Base-by-base conservation (phyloP, 768 basidiomycete genomes). In the Amylocystis lapponica region DNA sequence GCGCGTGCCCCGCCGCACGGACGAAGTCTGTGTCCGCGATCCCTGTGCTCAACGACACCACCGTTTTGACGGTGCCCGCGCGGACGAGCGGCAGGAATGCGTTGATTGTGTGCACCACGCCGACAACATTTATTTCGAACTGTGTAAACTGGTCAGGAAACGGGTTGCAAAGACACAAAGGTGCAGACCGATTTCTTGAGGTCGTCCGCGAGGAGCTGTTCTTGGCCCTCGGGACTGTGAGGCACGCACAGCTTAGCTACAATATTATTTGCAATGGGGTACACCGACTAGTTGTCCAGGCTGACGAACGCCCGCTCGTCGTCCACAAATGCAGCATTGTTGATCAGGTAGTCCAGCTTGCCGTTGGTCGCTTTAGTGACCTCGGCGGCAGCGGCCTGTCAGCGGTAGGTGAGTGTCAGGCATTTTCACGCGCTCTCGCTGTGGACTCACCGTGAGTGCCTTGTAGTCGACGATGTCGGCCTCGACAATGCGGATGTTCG, bases 1-100 rank as follows among this genome's bases (percentile, higher is more conserved):
- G 37, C 4, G 31, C 19, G 11, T 44, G 29, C 3, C 47, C 53
- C 11, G 43, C 11, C 9, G 14, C 4, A 16, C 61, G 27, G 2
- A 54, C 56, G n/a, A 61, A 26, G 3, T 63, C 59, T 3, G 45
- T 33, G 45, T 65, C 61, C 9, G 48, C 66, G 12, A 58, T 36
- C 12, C 58, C 65, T 11, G 50, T 60, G 48, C 51, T 55, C 34
- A 71, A 36, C 0, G 59, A 55, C 39, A 67, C 50, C 31, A 70
- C 61, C 38, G 60, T 66, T 55, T 68, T 66, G 16, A 38, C 34
- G 13, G 51, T 27, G 3, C 65, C 60, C 5, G 58, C 54, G 23
- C 50, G 48, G 17, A 72, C 54, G 11, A 71, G 57, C 2, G 70
- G 69, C 13, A 72, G 58, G 57, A 71, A 66, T 2, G 54, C 54